These are phyloP conservation scores for Hygrophila difformis DNA, from an alignment of 257 asterid genomes.

Conservation along the genomic window DNA sequence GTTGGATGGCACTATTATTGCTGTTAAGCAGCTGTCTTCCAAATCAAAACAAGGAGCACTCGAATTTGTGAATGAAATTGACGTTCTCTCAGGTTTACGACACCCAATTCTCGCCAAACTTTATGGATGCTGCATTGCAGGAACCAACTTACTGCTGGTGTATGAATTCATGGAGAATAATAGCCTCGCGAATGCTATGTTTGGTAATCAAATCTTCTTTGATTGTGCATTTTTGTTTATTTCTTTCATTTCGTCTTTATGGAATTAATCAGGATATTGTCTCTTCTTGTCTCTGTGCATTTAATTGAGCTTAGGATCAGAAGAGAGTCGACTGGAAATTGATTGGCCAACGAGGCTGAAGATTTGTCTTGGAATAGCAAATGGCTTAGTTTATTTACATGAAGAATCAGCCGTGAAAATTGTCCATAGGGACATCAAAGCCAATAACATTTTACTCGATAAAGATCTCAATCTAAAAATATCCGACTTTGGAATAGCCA, in stretches of 20 bases:
- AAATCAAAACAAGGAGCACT: background rate
- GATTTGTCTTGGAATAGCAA: slow-evolving; percentile 6
- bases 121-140: background rate
- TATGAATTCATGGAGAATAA: background rate
- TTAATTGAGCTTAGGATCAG: background rate
- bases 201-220: background rate
- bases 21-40: background rate
- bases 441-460: slow-evolving; percentile 2
- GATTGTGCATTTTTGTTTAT: background rate
- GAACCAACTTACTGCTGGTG: background rate
- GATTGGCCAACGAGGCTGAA: slow-evolving; percentile 3
- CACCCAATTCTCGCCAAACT: background rate
- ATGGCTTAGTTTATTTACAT: slow-evolving; percentile 4
- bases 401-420: slow-evolving; percentile 2
- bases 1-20: background rate
- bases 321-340: background rate
- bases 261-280: background rate
- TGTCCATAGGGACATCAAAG: slow-evolving; percentile 8
- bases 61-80: background rate
- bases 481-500: slow-evolving; percentile 7
- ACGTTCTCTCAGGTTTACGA: background rate
- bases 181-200: background rate
- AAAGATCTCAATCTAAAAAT: slow-evolving; percentile 6
- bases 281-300: background rate
- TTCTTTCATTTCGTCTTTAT: too few species aligned